Evolutionary conservation across 129 eudicot species (phyloP), one percentile per base, ranked within the genome.

Genomic region (Flaveria brownii): DNA sequence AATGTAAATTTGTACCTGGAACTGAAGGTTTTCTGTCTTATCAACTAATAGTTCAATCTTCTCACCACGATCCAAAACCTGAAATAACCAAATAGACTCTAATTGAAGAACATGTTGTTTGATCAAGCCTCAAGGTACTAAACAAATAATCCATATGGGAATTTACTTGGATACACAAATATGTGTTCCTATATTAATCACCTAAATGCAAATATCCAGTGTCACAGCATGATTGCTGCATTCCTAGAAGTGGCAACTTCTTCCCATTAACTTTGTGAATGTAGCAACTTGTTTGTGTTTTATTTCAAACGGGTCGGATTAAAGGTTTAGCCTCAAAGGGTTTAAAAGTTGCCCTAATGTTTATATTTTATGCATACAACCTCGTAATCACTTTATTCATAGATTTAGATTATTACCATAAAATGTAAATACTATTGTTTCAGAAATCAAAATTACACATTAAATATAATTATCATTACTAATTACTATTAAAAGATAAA

Each of bases 61-160:
- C 93, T 94, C 99, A 15, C 99, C 99, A 57, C 99, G 97, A 84
- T 91, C 99, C 82, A 94, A 75, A 78, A 94, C 99, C 99, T 94
- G 79, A 13, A 30, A 54, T 14, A 60, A 52, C 39, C 51, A 15
- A 69, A 57, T 16, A 69, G 11, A 77, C 59, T 41, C 17, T 55
- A 77, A 43, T 30, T 46, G 25, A 28, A 13, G 9, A 65, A 30
- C 11, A 26, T 50, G 72, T 28, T 41, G 14, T 28, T 64, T 52
- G 12, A 52, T 15, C 2, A 52, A 74, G 25, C 16, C 17, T 15
- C 22, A 5, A 52, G 22, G 16, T 8, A 1, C 47, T 43, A 7
- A 41, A 72, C 36, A 20, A 15, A 41, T 55, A 4, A 4, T n/a
- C 39, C 6, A 36, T 22, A 23, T 22, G 55, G 55, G 30, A 22